A percentile compares a stretch with the other conserved stretches of the same genome.
These are phyloP conservation scores for Pseudocercospora fuligena DNA, from an alignment of 2,329 filamentous ascomycete species.

Conservation along the genomic window DNA sequence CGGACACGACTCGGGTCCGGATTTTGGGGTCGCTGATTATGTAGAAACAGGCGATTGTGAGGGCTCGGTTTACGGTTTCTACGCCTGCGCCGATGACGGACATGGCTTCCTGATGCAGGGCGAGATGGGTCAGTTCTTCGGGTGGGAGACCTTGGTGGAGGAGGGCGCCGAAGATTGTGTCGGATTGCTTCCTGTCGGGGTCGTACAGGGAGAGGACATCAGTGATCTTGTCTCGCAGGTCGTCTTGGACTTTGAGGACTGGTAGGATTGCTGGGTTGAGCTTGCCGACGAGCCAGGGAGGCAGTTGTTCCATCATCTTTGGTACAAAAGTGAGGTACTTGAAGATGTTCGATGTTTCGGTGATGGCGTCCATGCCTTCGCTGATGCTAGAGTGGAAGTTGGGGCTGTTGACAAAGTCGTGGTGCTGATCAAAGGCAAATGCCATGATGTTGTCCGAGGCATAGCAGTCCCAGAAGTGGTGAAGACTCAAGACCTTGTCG, in stretches of 20 bases:
- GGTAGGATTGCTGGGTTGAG: conserved; percentile 11
- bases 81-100: conserved; percentile 53
- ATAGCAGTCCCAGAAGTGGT: conserved; percentile 20
- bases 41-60: conserved; percentile 50
- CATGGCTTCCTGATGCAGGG: conserved; percentile 48
- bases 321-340: conserved; percentile 7
- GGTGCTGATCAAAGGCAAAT: conserved; percentile 16
- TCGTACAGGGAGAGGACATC: background rate
- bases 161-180: conserved; percentile 20
- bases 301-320: conserved; percentile 4
- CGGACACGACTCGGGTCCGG: conserved; percentile 43
- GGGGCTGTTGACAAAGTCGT: conserved; percentile 15
- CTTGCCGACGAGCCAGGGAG: conserved; percentile 3
- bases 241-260: conserved; percentile 6
- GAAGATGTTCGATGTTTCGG: conserved; percentile 10
- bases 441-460: conserved; percentile 21
- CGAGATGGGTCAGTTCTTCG: conserved; percentile 42
- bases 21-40: conserved; percentile 44
- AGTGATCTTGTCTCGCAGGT: conserved; percentile 9
- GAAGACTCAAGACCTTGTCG: conserved; percentile 12
- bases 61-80: conserved; percentile 50
- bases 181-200: conserved; percentile 2
- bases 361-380: conserved; percentile 15
- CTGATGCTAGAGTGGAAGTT: conserved; percentile 9
- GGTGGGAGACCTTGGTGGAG: conserved; percentile 26